Evolutionary conservation across 1,284 basidiomycete species (phyloP).

Genomic region (Heterobasidion occidentale): DNA sequence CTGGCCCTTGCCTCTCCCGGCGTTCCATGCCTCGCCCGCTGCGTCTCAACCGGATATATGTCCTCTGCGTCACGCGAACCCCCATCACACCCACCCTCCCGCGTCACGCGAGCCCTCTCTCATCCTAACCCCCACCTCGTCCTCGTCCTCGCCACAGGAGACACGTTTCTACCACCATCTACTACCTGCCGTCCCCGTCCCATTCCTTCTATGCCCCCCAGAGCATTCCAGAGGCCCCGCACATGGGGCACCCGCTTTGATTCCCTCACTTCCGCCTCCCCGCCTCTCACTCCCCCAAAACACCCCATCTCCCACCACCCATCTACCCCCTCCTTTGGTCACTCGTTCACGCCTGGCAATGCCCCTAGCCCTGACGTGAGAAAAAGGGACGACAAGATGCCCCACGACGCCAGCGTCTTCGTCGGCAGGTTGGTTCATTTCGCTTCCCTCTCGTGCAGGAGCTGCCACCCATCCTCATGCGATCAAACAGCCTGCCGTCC

Average conservation of each 20-base stretch:
- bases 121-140: background rate
- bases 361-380: conserved; percentile 13
- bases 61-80: background rate
- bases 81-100: background rate
- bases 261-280: conserved; percentile 28
- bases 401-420: conserved; percentile 72
- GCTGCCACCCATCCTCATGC: background rate
- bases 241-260: conserved; percentile 71
- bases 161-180: conserved; percentile 2
- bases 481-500: conserved; percentile 50
- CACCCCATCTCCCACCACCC: conserved; percentile 12
- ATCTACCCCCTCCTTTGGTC: conserved; percentile 14
- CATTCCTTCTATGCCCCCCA: conserved; percentile 10
- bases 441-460: conserved; percentile 7
- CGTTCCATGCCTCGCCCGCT: background rate
- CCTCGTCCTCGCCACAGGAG: background rate
- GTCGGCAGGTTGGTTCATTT: conserved; percentile 55
- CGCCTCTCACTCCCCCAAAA: conserved; percentile 19
- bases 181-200: background rate
- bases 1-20: too few species aligned
- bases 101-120: background rate
- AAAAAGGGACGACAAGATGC: conserved; percentile 38
- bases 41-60: background rate
- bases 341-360: conserved; percentile 1
- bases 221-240: conserved; percentile 18